Evolutionary conservation across 2,329 filamentous ascomycete genomes (phyloP).

Genomic region (Nigrograna mackinnonii): DNA sequence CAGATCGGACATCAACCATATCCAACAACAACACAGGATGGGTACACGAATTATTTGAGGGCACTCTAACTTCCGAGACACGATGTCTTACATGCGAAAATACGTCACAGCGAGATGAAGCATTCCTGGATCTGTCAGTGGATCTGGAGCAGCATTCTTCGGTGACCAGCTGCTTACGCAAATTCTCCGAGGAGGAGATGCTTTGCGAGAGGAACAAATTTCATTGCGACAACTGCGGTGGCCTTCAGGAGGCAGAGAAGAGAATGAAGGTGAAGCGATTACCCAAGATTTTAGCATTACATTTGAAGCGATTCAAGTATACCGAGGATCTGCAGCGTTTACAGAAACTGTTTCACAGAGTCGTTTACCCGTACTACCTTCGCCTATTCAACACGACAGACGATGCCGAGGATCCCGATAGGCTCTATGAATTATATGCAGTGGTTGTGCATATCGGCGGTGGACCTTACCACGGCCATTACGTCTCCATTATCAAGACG

Average conservation of each 20-base stretch:
- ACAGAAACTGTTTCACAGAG: constrained; percentile 95
- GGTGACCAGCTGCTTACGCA: constrained; percentile 90
- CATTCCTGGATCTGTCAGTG: constrained; percentile 93
- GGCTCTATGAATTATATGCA: constrained; percentile 93
- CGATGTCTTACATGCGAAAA: constrained; percentile 96
- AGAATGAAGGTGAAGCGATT: constrained; percentile 98
- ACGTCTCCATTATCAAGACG: constrained; percentile 97
- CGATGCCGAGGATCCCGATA: constrained; percentile 89
- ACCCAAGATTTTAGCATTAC: constrained; percentile 87
- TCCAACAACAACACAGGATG: constrained; percentile 59
- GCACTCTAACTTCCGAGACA: constrained; percentile 91
- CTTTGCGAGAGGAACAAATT: constrained; percentile 98
- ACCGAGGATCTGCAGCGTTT: constrained; percentile 92
- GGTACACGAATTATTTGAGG: constrained; percentile 98
- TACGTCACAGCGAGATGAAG: constrained; percentile 91
- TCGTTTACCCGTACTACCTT: constrained; percentile 95
- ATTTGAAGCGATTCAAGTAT: constrained; percentile 97
- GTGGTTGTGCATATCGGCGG: constrained; percentile 97
- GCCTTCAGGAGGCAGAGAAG: constrained; percentile 96
- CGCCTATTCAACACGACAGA: constrained; percentile 98
- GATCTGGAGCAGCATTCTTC: constrained; percentile 95
- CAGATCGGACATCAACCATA: constrained; percentile 18
- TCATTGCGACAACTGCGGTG: constrained; percentile 96
- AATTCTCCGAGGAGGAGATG: constrained; percentile 97
- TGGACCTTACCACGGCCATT: constrained; percentile 96